phyloP scores from a whole-genome alignment of 306 rosid species.

The Erythrophleum fordii region DNA sequence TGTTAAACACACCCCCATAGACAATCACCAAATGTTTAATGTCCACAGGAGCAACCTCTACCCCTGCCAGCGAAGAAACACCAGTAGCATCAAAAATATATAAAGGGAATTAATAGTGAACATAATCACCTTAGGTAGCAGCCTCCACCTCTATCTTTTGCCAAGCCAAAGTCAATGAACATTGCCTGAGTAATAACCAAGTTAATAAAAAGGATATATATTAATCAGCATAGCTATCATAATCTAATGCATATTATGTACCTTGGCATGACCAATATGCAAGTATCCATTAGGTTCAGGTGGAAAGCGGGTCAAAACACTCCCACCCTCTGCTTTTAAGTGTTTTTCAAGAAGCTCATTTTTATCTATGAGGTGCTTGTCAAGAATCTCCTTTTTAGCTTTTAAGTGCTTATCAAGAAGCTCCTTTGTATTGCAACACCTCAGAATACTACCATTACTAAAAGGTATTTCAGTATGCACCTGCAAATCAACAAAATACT shows the following conservation, averaged over 20 bases:
- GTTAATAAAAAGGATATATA: neutral
- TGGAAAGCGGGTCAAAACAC: conserved; percentile 93
- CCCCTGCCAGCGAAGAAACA: conserved; percentile 17
- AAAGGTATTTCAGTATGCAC: conserved; percentile 93
- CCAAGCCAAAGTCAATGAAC: conserved; percentile 96
- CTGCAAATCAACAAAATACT: conserved; percentile 52
- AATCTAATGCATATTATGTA: conserved; percentile 30
- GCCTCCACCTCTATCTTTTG: conserved; percentile 89
- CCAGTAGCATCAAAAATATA: conserved; percentile 18
- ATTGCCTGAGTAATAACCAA: conserved; percentile 68
- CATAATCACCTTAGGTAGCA: conserved; percentile 82
- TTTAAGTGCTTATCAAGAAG: conserved; percentile 87
- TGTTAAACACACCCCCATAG: conserved; percentile 20
- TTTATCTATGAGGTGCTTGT: conserved; percentile 47
- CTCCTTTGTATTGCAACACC: conserved; percentile 84
- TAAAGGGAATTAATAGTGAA: neutral
- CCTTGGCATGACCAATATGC: conserved; percentile 99
- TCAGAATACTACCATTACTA: conserved; percentile 78
- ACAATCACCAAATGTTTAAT: conserved; percentile 26
- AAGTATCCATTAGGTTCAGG: conserved; percentile 99
- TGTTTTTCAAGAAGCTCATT: conserved; percentile 82
- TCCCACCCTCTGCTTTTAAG: conserved; percentile 68
- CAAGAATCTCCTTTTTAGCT: conserved; percentile 68
- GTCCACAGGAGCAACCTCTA: conserved; percentile 21
- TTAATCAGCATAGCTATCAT: conserved; percentile 13